Evolutionary conservation across 495 filamentous ascomycete genomes (phyloP), one percentile per base, ranked within the genome.

Genomic region (Lasiosphaeris hirsuta): DNA sequence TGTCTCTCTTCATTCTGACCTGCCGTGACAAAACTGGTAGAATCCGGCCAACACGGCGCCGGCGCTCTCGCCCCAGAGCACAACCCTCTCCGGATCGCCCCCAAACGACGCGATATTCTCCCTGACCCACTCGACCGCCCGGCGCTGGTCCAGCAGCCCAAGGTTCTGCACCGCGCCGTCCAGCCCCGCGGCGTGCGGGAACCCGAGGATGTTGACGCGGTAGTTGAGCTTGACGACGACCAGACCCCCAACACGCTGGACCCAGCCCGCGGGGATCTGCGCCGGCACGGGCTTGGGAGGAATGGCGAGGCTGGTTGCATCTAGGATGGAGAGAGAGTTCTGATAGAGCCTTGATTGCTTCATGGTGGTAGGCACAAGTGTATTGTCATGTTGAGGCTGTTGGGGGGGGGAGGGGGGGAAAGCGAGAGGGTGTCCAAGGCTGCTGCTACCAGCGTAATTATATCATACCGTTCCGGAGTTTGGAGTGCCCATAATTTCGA

Each of bases 191-290:
- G 68, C 64, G 34, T 65, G 76, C 18, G 84, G 82, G 45, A 83
- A 86, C 18, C 83, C 80, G 60, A 87, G 85, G 56, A 88, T 80
- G 64, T 85, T 85, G 50, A 86, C 59, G 6, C 86, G 83, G 64
- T 88, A 87, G 68, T 87, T 87, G 66, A 86, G 76, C 5, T 75
- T 74, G 11, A 87, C 81, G 53, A 88, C 79, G 17, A 89, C 73
- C 23, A 86, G 74, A 37, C 75, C 72, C 48, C 84, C 70, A 59
- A 49, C 76, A 54, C 58, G 77, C 72, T 69, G 77, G 60, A 65
- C 68, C 63, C 60, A 74, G 38, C 36, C 72, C 70, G 58, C 72
- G 61, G 69, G 69, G 15, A 65, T 56, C 30, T 67, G 63, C 51
- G 60, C 65, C 1, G 63, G 65, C 8, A 62, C 51, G 18, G 68